Conservation (phyloP, 306 rosid genomes). For the Astragalus membranaceus region DNA sequence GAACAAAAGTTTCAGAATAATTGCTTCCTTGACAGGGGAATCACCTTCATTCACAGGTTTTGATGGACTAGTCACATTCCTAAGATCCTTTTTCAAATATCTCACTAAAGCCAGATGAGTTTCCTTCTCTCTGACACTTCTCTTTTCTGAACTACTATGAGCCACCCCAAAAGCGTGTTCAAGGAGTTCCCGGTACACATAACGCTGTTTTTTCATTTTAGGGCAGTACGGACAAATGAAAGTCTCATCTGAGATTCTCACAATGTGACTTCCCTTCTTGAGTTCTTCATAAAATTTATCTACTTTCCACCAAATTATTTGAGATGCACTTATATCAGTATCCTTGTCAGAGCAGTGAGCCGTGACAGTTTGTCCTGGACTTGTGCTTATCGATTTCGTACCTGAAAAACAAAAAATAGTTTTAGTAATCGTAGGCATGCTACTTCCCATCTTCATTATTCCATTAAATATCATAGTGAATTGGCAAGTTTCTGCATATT, state of each 20-base stretch:
- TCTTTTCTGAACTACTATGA: conserved; percentile 69
- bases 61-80: conserved; percentile 39
- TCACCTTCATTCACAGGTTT: conserved; percentile 37
- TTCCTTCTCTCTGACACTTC: conserved; percentile 66
- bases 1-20: neutral
- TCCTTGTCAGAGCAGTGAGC: conserved; percentile 45
- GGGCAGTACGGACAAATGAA: conserved; percentile 80
- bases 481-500: neutral
- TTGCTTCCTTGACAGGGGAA: conserved; percentile 15
- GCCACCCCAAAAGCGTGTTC: conserved; percentile 96
- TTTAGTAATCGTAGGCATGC: neutral
- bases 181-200: conserved; percentile 53
- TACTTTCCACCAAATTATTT: conserved; percentile 47
- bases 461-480: neutral
- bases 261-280: conserved; percentile 48
- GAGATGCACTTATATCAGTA: conserved; percentile 49
- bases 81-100: conserved; percentile 60
- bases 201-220: conserved; percentile 50
- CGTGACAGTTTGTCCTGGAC: conserved; percentile 32
- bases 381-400: conserved; percentile 16
- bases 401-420: conserved; percentile 26
- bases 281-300: conserved; percentile 55
- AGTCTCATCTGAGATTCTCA: conserved; percentile 47
- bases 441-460: neutral
- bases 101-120: conserved; percentile 70